These are phyloP conservation scores for Clarireedia sp. DNA, from an alignment of 2,329 filamentous ascomycete species.

Conservation along the genomic window DNA sequence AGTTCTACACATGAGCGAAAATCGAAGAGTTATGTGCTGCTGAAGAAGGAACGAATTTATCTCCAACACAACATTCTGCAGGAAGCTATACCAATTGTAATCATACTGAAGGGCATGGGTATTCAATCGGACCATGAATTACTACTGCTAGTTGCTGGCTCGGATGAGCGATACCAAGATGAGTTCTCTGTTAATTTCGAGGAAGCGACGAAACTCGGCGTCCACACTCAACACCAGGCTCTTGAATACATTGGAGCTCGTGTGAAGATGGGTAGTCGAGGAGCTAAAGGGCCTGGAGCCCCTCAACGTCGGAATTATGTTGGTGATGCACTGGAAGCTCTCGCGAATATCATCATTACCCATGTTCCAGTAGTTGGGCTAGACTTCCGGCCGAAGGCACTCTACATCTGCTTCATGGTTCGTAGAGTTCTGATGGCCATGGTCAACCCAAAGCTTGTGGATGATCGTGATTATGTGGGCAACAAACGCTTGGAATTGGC, in stretches of 20 bases:
- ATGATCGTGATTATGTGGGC: constrained; percentile 95
- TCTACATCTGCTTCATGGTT: constrained; percentile 96
- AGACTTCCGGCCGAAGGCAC: constrained; percentile 93
- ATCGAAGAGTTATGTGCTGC: constrained; percentile 90
- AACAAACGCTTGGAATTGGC: constrained; percentile 95
- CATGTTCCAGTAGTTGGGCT: constrained; percentile 87
- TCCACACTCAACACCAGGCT: constrained; percentile 91
- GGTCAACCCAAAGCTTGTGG: constrained; percentile 80
- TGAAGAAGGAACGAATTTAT: constrained; percentile 88
- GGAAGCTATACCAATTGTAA: constrained; percentile 91
- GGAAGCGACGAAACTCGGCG: constrained; percentile 72
- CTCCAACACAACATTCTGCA: constrained; percentile 88
- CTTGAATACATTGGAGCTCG: constrained; percentile 83
- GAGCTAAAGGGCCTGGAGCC: constrained; percentile 40
- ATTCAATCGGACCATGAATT: constrained; percentile 94
- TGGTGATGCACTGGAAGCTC: constrained; percentile 85
- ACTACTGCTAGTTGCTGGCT: constrained; percentile 79
- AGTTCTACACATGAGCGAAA: constrained; percentile 97
- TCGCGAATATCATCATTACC: constrained; percentile 87
- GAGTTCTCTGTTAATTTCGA: constrained; percentile 95
- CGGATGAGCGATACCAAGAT: constrained; percentile 84
- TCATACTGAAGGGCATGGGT: constrained; percentile 87
- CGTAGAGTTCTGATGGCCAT: constrained; percentile 92
- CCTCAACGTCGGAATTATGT: constrained; percentile 67
- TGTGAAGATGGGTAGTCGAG: constrained; percentile 73